Evolutionary conservation across 2,329 filamentous ascomycete species (phyloP), one percentile per base, ranked within the genome.

Genomic region (Thielaviopsis musarum): DNA sequence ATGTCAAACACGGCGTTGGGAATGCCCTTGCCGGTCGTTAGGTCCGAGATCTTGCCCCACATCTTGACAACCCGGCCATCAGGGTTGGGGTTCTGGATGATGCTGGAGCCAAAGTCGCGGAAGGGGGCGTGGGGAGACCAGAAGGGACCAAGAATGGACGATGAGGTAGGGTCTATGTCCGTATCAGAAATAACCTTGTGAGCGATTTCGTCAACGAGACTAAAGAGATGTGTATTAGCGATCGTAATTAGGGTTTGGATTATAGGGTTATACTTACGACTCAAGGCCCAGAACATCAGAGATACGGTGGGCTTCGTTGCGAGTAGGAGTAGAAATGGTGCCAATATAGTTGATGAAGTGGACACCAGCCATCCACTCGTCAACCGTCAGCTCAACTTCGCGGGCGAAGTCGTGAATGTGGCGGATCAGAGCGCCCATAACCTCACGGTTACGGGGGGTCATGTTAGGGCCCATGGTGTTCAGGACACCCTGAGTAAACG

Each of bases 401-500:
- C 87, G 82, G 60, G 82, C 79, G 69, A 90, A 90, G 72, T 89
- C 85, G 74, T 91, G 87, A 61, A 91, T 75, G 73, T 90, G 85
- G 55, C 73, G 75, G 70, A 89, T 83, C 65, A 89, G 71, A 28
- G 79, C 75, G 62, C 75, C 70, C 66, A 90, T 73, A 66, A 90
- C 75, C 64, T 80, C 74, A 61, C 83, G 78, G 66, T 82, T 78
- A 62, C 87, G 77, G 61, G 84, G 80, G 57, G 77, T 74, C 13
- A 82, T 81, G 66, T 86, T 82, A 66, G 85, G 82, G 58, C 84
- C 82, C 75, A 88, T 89, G 65, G 82, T 77, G 64, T 87, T 79
- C 68, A 90, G 76, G 71, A 89, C 85, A 70, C 82, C 78, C 65
- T 82, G 72, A 58, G 87, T 91, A 75, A 91, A 90, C 72, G 78